These are phyloP conservation scores for Blastomyces percursus DNA, from an alignment of 2,329 filamentous ascomycete genomes.

Conservation along the genomic window DNA sequence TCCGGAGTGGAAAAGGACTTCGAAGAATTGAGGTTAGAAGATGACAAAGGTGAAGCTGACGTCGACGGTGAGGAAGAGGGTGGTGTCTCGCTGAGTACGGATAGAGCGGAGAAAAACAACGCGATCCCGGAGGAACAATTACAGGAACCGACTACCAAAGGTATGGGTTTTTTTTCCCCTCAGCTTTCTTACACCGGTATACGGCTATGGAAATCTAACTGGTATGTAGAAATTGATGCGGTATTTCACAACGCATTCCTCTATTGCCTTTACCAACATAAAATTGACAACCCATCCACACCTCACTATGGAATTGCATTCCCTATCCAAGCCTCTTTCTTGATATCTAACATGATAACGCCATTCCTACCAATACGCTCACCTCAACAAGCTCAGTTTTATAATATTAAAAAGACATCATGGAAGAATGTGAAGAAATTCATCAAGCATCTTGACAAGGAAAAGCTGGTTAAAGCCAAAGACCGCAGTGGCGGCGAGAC, in stretches of 20 bases:
- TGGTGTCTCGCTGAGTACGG: slow-evolving; percentile 18
- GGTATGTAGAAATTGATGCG: slow-evolving; percentile 50
- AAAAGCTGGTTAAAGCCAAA: slow-evolving; percentile 52
- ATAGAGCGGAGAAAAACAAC: slow-evolving; percentile 23
- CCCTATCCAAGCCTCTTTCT: slow-evolving; percentile 51
- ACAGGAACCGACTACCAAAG: slow-evolving; percentile 45
- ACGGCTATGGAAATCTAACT: not conserved
- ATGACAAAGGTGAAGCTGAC: slow-evolving; percentile 33
- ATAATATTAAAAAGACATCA: slow-evolving; percentile 59
- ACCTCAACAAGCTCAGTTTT: slow-evolving; percentile 44
- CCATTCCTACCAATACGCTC: slow-evolving; percentile 53
- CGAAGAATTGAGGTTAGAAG: slow-evolving; percentile 32
- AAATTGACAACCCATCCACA: slow-evolving; percentile 42
- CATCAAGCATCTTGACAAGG: slow-evolving; percentile 56
- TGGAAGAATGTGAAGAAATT: slow-evolving; percentile 63
- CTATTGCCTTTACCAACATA: slow-evolving; percentile 51
- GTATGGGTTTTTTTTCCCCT: slow-evolving; percentile 23
- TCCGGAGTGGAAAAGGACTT: slow-evolving; percentile 32
- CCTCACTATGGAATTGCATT: slow-evolving; percentile 48
- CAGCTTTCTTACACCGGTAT: not conserved
- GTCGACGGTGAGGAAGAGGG: slow-evolving; percentile 16
- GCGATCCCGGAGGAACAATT: slow-evolving; percentile 33
- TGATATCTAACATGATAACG: slow-evolving; percentile 55
- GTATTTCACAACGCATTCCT: slow-evolving; percentile 55
- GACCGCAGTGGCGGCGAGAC: slow-evolving; percentile 54